Evolutionary conservation across 768 basidiomycete genomes (phyloP), one percentile per base, ranked within the genome.

Genomic region (Mycena floridula): DNA sequence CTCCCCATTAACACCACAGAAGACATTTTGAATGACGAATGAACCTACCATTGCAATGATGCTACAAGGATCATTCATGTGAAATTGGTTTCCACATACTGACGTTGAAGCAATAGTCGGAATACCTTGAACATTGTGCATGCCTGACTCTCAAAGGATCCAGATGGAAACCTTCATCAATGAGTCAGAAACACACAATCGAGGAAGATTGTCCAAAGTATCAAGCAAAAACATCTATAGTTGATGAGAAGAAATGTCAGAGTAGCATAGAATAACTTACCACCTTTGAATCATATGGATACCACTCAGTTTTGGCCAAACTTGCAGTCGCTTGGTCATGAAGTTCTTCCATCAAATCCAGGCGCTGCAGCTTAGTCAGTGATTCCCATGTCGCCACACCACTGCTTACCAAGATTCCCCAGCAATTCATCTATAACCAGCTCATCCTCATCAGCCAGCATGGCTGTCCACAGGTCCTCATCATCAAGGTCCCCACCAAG

Each of bases 191-290:
- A 58, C 23, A 2, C 51, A 50, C 4, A 50, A 40, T 2, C 57
- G 51, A 4, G 55, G 53, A n/a, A 59, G 45, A 44, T 55, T 59
- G 28, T 54, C 51, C 11, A 50, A 16, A n/a, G 46, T 50, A 42
- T 59, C 54, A 6, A 57, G 47, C 15, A 59, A 42, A 30, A 59
- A 46, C 46, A 54, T 48, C 57, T 54, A n/a, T 15, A 43, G 5
- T n/a, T n/a, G n/a, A n/a, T n/a, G 30, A 25, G 20, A 20, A 44
- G 30, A 9, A 44, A 23, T 4, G 15, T 2, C 20, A n/a, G n/a
- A n/a, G 12, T n/a, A 9, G 4, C 3, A 21, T 20, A 7, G 42
- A 37, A 20, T n/a, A 8, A 35, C 37, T 13, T 0, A 49, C 48
- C 2, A 40, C 37, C 20, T 46, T 45, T 4, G 43, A 45, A 1